Percentiles rank a stretch among this genome's conserved stretches.
Conservation (phyloP, 306 rosid genomes). For the Prosopis cineraria region DNA sequence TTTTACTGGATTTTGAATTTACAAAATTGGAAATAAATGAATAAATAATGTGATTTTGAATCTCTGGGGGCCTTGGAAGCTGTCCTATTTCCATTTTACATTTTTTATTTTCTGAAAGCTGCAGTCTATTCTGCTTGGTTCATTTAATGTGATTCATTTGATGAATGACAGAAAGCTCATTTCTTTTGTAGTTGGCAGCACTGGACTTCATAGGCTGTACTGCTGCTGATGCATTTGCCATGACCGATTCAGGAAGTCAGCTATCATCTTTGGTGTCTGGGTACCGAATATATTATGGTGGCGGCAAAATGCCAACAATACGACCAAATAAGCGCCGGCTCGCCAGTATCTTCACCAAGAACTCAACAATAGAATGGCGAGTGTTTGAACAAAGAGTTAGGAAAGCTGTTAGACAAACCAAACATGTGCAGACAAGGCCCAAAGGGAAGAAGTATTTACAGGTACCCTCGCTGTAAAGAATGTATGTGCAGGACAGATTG, state of each 20-base stretch:
- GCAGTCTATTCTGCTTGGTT: slow-evolving; percentile 12
- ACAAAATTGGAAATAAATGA: background rate
- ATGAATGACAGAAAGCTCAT: slow-evolving; percentile 29
- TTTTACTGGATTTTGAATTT: background rate
- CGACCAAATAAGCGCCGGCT: slow-evolving; percentile 98
- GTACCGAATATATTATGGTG: slow-evolving; percentile 85
- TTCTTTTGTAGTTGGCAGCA: slow-evolving; percentile 76
- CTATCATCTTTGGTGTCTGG: slow-evolving; percentile 93
- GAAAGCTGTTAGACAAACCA: slow-evolving; percentile 96
- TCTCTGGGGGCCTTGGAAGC: background rate
- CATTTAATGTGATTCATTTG: slow-evolving; percentile 21
- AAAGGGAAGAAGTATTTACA: slow-evolving; percentile 90
- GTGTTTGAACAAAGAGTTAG: slow-evolving; percentile 92
- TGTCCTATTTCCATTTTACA: background rate
- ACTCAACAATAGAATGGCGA: slow-evolving; percentile 86
- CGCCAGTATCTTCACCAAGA: slow-evolving; percentile 72
- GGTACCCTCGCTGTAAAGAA: slow-evolving; percentile 90
- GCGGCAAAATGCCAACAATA: slow-evolving; percentile 90
- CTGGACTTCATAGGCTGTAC: slow-evolving; percentile 95
- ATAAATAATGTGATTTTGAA: background rate
- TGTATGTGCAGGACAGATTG: slow-evolving; percentile 82
- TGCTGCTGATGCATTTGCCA: slow-evolving; percentile 94
- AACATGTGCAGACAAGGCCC: slow-evolving; percentile 86
- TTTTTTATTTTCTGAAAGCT: background rate
- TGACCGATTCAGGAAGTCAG: slow-evolving; percentile 98